Base-by-base conservation (phyloP, 2,329 filamentous ascomycete species). In the Bretziella fagacearum region DNA sequence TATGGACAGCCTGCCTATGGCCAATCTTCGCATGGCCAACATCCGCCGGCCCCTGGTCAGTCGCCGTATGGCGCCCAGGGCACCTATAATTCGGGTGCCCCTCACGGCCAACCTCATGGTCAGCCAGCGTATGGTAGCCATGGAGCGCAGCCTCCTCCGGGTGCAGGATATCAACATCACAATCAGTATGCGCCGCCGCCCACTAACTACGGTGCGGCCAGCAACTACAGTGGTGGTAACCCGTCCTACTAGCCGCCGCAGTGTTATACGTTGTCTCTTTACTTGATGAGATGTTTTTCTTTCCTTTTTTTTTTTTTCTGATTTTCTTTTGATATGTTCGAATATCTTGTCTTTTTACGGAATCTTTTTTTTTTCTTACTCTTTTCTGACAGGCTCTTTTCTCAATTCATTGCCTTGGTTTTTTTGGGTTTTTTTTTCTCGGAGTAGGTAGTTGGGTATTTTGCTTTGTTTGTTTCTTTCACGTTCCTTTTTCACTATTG, bases 1-100 rank as follows among this genome's bases (percentile, higher is more conserved):
- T 42, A 60, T 55, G 58, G 51, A 54, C 55, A 57, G 27, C 54
- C 58, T 47, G 51, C 59, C 47, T 52, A 54, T 13, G 53, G 47
- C 53, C 53, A 54, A 20, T 30, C 44, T 29, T 52, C 55, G 13
- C 53, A 54, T 8, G 53, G 53, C 46, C 52, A 51, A 4, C 26
- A 35, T 7, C 37, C 18, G 8, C 51, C 52, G 41, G 47, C 47
- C n/a, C 18, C 49, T 5, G 49, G 48, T 23, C 51, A 51, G 39
- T 41, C 50, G 15, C 48, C 50, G 6, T 51, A 51, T 27, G 43
- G 36, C 15, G 29, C 20, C 22, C 23, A 17, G 7, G 37, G 44
- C 17, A 44, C 44, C 15, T 50, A 50, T 26, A 50, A 42, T 15
- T 32, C 49, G 22, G 51, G 22, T 13, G 32, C 39, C 18, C 39